Evolutionary conservation across 1,284 basidiomycete genomes (phyloP).

Genomic region (Tilletia horrida): DNA sequence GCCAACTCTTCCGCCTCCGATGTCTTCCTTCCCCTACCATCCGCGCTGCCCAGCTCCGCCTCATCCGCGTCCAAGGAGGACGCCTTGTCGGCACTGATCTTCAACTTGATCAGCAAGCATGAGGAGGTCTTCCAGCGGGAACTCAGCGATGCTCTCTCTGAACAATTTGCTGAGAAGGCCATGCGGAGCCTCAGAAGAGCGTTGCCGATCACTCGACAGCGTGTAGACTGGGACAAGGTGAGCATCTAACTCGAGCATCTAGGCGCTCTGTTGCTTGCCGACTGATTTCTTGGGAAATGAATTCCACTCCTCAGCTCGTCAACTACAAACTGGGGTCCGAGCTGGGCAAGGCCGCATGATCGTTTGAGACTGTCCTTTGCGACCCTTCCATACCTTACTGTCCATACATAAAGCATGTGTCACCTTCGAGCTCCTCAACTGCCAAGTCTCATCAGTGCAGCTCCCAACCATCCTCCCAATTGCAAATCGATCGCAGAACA

Average conservation of each 20-base stretch:
- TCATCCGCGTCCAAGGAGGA: neutral
- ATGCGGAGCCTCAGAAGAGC: constrained; percentile 49
- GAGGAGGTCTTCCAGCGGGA: constrained; percentile 44
- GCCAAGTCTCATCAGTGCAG: too few relatives aligned
- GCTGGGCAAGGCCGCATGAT: neutral
- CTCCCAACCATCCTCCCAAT: too few relatives aligned
- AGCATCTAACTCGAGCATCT: constrained; percentile 11
- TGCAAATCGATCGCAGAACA: too few relatives aligned
- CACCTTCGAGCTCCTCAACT: too few relatives aligned
- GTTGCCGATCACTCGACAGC: constrained; percentile 51
- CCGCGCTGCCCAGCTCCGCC: constrained; percentile 25
- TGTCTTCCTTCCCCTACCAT: constrained; percentile 19
- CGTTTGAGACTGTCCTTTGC: neutral
- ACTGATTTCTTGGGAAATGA: too few relatives aligned
- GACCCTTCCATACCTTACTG: neutral
- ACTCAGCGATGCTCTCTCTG: constrained; percentile 33
- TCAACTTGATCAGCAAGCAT: constrained; percentile 31
- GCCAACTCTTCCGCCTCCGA: neutral
- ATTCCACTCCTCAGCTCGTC: constrained; percentile 6
- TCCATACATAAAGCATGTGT: neutral
- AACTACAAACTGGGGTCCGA: constrained; percentile 16
- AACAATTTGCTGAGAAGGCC: constrained; percentile 39
- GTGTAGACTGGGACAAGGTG: constrained; percentile 54
- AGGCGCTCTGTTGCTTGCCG: neutral
- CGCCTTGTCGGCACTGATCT: constrained; percentile 26